phyloP scores from a whole-genome alignment of 495 filamentous ascomycete genomes.

The Penicillium manginii region DNA sequence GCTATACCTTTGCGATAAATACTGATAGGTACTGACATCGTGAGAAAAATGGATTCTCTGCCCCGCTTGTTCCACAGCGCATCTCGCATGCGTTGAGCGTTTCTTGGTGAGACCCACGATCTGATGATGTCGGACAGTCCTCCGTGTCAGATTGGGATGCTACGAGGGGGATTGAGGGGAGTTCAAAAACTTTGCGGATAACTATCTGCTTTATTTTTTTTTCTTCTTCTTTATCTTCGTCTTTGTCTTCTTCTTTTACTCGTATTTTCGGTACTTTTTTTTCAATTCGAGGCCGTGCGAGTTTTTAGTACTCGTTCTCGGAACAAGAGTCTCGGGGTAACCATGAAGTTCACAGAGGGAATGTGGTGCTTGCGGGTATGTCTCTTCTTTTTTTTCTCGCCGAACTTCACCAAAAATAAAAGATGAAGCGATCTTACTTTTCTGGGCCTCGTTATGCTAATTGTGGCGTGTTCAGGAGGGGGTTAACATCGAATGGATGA shows the following conservation, averaged over 20 bases:
- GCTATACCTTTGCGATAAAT: conserved; percentile 4
- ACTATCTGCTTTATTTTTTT: background rate
- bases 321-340: conserved; percentile 7
- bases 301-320: too few species aligned
- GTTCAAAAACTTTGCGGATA: conserved; percentile 5
- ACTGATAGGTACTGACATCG: background rate
- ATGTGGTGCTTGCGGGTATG: conserved; percentile 48
- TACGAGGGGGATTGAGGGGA: background rate
- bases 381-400: background rate
- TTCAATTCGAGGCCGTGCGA: too few species aligned
- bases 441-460: background rate
- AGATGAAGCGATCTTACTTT: background rate
- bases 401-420: background rate
- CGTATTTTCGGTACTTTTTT: too few species aligned
- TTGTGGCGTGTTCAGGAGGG: conserved; percentile 31
- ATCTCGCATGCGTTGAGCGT: background rate
- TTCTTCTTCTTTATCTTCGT: background rate
- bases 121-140: conserved; percentile 20
- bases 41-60: conserved; percentile 8
- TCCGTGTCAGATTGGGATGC: conserved; percentile 31
- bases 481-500: conserved; percentile 51
- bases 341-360: conserved; percentile 51
- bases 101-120: conserved; percentile 9
- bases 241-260: background rate
- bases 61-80: conserved; percentile 13